Evolutionary conservation across 1,139 yeast genomes (phyloP).

Genomic region (Arxiozyma slooffiae): DNA sequence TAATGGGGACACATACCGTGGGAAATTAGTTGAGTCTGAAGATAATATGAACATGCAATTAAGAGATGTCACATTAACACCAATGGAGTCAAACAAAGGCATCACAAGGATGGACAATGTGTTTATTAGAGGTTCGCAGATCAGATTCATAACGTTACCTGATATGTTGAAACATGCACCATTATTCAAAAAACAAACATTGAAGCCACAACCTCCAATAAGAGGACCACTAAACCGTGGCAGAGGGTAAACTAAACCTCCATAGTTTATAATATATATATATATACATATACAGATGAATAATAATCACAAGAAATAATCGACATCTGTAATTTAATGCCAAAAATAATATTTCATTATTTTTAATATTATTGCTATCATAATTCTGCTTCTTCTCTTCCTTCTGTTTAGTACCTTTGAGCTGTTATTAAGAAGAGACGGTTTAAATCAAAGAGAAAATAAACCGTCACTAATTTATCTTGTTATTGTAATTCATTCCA

Average conservation of each 20-base stretch:
- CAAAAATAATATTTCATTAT: too few relatives aligned
- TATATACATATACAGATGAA: too few relatives aligned
- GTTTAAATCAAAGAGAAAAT: too few relatives aligned
- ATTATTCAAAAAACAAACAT: slow-evolving; percentile 47
- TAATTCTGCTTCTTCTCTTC: too few relatives aligned
- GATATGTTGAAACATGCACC: slow-evolving; percentile 85
- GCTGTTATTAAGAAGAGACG: too few relatives aligned
- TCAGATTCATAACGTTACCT: slow-evolving; percentile 76
- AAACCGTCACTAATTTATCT: too few relatives aligned
- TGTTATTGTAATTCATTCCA: too few relatives aligned
- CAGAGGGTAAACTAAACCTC: slow-evolving; percentile 2
- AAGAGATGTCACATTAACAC: slow-evolving; percentile 62
- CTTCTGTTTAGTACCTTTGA: too few relatives aligned
- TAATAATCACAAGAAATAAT: too few relatives aligned
- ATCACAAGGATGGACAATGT: slow-evolving; percentile 76
- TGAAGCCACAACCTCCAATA: slow-evolving; percentile 41
- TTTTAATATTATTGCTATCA: too few relatives aligned
- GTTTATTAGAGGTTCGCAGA: slow-evolving; percentile 84
- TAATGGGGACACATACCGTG: slow-evolving; percentile 81
- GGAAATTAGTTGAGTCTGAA: slow-evolving; percentile 65
- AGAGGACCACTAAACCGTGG: slow-evolving; percentile 42
- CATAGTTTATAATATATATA: too few relatives aligned
- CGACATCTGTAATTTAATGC: too few relatives aligned
- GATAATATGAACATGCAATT: slow-evolving; percentile 92
- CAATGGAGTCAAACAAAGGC: slow-evolving; percentile 57